Evolutionary conservation across 2,329 filamentous ascomycete species (phyloP).

Genomic region (Alternaria arbusti): DNA sequence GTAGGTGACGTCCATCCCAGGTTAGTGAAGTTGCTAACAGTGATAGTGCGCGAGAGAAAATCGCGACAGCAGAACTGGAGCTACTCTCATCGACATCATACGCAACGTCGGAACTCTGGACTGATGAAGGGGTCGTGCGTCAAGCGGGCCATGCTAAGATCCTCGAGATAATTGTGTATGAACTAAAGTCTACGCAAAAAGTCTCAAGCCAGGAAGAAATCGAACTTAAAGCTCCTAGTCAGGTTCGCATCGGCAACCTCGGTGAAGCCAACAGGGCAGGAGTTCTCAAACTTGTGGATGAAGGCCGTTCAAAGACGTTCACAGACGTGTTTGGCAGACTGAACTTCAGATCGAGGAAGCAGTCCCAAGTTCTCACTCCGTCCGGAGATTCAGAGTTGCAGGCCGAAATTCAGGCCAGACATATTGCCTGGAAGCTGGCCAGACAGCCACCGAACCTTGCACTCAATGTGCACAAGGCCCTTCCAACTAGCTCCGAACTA

Average conservation of each 20-base stretch:
- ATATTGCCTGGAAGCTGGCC: no score
- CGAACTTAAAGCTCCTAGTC: fast-evolving
- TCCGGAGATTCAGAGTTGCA: no score
- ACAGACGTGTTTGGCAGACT: no score
- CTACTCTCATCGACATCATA: constrained; percentile 39
- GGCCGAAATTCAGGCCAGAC: no score
- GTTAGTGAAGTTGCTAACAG: constrained; percentile 1
- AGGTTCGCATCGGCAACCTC: not conserved
- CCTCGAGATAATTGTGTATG: not conserved
- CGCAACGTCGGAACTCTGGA: not conserved
- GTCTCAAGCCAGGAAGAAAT: fast-evolving
- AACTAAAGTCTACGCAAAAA: fast-evolving
- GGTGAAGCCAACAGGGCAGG: not conserved
- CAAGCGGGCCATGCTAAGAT: not conserved
- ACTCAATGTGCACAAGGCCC: not conserved
- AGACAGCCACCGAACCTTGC: not conserved
- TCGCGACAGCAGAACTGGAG: constrained; percentile 30
- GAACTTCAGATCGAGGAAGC: no score
- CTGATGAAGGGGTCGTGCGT: not conserved
- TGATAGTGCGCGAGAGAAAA: constrained; percentile 24
- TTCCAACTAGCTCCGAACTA: not conserved
- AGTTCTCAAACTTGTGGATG: not conserved
- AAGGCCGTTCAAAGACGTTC: not conserved
- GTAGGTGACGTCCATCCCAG: not conserved
- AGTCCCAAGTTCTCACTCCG: no score